phyloP scores from a whole-genome alignment of 768 basidiomycete genomes.

The Gloeophyllum trabeum region DNA sequence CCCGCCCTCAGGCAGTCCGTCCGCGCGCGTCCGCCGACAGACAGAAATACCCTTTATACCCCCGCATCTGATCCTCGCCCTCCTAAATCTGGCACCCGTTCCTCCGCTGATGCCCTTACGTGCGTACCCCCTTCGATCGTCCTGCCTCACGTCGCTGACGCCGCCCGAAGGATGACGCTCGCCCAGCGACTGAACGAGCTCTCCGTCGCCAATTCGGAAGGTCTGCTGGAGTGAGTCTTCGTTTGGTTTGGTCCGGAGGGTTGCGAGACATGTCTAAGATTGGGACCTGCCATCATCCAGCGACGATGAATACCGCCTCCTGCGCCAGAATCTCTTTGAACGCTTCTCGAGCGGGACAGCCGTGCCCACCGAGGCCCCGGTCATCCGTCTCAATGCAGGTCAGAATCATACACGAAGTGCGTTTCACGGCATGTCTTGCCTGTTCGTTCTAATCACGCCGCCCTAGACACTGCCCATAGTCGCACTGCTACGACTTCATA shows the following conservation, averaged over 20 bases:
- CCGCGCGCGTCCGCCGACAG: conserved; percentile 2
- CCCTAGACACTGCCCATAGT: conserved; percentile 5
- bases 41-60: conserved; percentile 7
- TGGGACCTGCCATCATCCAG: conserved; percentile 27
- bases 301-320: conserved; percentile 77
- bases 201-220: conserved; percentile 70
- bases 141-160: not conserved
- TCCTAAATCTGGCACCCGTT: conserved; percentile 6
- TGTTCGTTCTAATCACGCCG: not conserved
- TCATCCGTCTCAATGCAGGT: conserved; percentile 42
- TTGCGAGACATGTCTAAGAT: not conserved
- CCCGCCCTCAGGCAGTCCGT: no score
- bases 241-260: not conserved
- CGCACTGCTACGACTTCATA: conserved; percentile 13
- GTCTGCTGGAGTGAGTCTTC: conserved; percentile 55
- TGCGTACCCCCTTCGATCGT: conserved; percentile 9
- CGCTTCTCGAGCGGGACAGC: conserved; percentile 49
- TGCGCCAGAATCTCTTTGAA: conserved; percentile 79
- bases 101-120: conserved; percentile 22
- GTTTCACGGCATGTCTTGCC: conserved; percentile 15
- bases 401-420: conserved; percentile 26
- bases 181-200: conserved; percentile 77
- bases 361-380: conserved; percentile 50
- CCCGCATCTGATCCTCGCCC: conserved; percentile 1
- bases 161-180: conserved; percentile 45